phyloP scores from a whole-genome alignment of 768 basidiomycete species.

The Pholiota molesta region DNA sequence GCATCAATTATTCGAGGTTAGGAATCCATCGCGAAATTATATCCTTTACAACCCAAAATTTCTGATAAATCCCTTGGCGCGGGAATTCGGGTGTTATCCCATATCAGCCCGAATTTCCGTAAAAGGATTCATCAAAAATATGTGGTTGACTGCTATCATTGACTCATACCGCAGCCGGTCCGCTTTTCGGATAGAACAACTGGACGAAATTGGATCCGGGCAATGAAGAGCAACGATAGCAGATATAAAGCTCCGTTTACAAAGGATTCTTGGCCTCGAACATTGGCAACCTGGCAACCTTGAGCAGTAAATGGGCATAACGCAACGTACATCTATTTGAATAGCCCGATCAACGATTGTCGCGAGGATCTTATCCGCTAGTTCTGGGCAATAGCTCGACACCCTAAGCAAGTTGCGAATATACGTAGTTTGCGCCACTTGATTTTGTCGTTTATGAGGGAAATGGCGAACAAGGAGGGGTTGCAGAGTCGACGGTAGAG shows the following conservation, averaged over 20 bases:
- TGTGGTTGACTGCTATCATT: not conserved
- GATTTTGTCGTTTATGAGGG: slow-evolving; percentile 90
- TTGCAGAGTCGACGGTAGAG: slow-evolving; percentile 83
- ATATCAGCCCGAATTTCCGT: not conserved
- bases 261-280: not conserved
- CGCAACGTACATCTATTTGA: slow-evolving; percentile 83
- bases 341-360: slow-evolving; percentile 93
- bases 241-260: not conserved
- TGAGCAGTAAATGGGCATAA: not conserved
- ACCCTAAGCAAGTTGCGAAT: slow-evolving; percentile 87
- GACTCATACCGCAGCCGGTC: not conserved
- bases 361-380: slow-evolving; percentile 81
- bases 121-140: not conserved
- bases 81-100: not conserved
- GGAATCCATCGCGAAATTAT: too few relatives aligned
- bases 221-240: not conserved
- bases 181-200: too few relatives aligned
- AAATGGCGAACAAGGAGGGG: slow-evolving; percentile 85
- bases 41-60: not conserved
- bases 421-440: slow-evolving; percentile 81
- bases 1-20: not conserved
- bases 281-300: not conserved
- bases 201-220: not conserved
- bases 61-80: not conserved
- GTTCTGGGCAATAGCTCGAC: slow-evolving; percentile 85